Conservation (phyloP, 352 stramenopile species). For the Pythium aristosporum region DNA sequence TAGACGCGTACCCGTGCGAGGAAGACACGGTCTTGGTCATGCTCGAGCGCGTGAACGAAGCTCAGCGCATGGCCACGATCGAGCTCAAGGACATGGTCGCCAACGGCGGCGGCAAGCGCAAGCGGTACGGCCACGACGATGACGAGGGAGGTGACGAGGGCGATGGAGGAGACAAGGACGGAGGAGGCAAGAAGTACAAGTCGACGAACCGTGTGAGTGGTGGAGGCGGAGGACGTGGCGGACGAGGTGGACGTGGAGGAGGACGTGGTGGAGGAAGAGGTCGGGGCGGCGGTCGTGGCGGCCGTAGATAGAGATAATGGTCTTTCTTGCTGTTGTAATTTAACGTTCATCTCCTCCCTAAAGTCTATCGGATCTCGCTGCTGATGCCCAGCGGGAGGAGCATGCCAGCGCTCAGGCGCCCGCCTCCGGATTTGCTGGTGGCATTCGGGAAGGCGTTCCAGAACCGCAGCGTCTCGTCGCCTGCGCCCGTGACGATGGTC, state of each 20-base stretch:
- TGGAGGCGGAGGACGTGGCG: slow-evolving; percentile 16
- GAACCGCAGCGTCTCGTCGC: slow-evolving; percentile 97
- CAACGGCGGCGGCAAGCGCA: slow-evolving; percentile 59
- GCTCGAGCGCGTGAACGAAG: slow-evolving; percentile 96
- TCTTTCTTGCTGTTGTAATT: slow-evolving; percentile 13
- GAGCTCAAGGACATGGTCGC: slow-evolving; percentile 84
- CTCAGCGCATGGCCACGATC: slow-evolving; percentile 93
- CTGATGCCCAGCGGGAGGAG: slow-evolving; percentile 56
- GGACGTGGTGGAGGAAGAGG: slow-evolving; percentile 29
- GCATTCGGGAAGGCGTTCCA: slow-evolving; percentile 96
- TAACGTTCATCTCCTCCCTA: not conserved
- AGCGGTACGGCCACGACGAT: slow-evolving; percentile 56
- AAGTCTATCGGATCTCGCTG: slow-evolving; percentile 59
- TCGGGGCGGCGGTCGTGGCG: slow-evolving; percentile 22
- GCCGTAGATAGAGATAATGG: slow-evolving; percentile 14
- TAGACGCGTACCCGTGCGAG: slow-evolving; percentile 81
- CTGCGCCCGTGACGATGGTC: slow-evolving; percentile 97
- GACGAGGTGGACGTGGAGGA: slow-evolving; percentile 16
- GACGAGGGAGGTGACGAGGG: slow-evolving; percentile 37
- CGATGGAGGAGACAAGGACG: slow-evolving; percentile 29
- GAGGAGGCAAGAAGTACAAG: slow-evolving; percentile 74
- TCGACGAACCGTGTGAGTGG: slow-evolving; percentile 54
- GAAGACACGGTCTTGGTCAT: slow-evolving; percentile 97
- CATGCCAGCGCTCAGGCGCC: slow-evolving; percentile 51
- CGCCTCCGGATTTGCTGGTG: slow-evolving; percentile 44